These are phyloP conservation scores for Podospora sp. DNA, from an alignment of 495 filamentous ascomycete genomes.

Conservation along the genomic window DNA sequence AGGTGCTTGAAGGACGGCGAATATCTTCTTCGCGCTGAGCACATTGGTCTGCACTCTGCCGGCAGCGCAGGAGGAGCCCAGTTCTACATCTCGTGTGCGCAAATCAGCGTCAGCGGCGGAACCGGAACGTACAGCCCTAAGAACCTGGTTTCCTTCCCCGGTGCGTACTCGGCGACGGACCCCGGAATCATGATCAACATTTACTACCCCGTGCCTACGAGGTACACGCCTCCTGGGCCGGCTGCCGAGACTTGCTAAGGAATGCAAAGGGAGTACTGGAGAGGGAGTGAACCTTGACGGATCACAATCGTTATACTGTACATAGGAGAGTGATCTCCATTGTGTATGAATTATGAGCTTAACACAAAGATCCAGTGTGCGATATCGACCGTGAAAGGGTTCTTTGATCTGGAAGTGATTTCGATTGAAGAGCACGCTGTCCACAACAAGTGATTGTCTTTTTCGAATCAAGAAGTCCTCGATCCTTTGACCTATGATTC, in stretches of 20 bases:
- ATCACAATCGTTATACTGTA: background rate
- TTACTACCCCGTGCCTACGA: slow-evolving; percentile 47
- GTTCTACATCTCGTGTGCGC: slow-evolving; percentile 57
- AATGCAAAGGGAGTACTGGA: background rate
- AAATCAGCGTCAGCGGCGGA: slow-evolving; percentile 47
- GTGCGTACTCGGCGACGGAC: slow-evolving; percentile 45
- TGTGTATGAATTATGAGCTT: background rate
- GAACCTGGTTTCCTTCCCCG: slow-evolving; percentile 46
- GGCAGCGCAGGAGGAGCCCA: slow-evolving; percentile 50
- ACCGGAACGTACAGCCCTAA: slow-evolving; percentile 39
- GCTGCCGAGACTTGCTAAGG: slow-evolving; percentile 35
- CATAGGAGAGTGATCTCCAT: background rate
- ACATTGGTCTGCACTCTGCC: slow-evolving; percentile 57
- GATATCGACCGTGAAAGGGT: background rate
- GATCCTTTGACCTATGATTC: too few relatives aligned
- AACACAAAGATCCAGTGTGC: background rate
- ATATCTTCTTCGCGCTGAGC: slow-evolving; percentile 63
- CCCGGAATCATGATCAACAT: slow-evolving; percentile 53
- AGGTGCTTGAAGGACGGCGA: slow-evolving; percentile 54
- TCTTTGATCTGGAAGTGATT: too few relatives aligned
- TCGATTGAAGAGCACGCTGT: background rate
- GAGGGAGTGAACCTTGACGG: background rate
- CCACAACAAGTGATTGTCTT: background rate
- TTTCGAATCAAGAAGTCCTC: too few relatives aligned
- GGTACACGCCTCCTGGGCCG: slow-evolving; percentile 43